Evolutionary conservation across 2,329 filamentous ascomycete species (phyloP).

Genomic region (Lecanicillium sp.): DNA sequence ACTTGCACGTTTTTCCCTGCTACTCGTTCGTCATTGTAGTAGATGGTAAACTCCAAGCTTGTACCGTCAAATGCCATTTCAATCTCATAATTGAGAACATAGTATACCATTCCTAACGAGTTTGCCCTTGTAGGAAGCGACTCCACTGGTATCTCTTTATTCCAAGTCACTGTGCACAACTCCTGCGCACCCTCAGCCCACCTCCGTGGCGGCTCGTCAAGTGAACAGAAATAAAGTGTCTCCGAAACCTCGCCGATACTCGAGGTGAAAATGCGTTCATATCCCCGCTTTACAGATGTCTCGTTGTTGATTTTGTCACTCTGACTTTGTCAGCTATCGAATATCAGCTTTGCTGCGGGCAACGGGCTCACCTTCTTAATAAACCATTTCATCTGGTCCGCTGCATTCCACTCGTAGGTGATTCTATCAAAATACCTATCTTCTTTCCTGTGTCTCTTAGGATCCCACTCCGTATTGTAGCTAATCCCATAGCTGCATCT

Average conservation of each 20-base stretch:
- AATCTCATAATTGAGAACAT: background rate
- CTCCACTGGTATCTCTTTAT: slow-evolving; percentile 1
- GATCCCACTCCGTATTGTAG: too few species aligned
- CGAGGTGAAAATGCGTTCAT: background rate
- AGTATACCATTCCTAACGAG: slow-evolving; percentile 4
- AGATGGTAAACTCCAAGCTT: slow-evolving; percentile 15
- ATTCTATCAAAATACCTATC: too few species aligned
- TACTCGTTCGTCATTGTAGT: slow-evolving; percentile 9
- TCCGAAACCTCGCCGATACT: slow-evolving; percentile 5
- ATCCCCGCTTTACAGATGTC: background rate
- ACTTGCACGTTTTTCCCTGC: slow-evolving; percentile 13
- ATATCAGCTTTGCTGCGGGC: slow-evolving; percentile 8
- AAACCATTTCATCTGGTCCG: slow-evolving; percentile 21
- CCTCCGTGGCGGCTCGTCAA: background rate
- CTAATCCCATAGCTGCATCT: too few species aligned
- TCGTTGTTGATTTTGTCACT: slow-evolving; percentile 9
- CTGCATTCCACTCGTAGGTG: slow-evolving; percentile 1
- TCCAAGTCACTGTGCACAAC: slow-evolving; percentile 16
- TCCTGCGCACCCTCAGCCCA: rapidly evolving
- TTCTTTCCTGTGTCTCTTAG: too few species aligned
- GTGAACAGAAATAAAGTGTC: slow-evolving; percentile 3
- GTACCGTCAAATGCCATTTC: slow-evolving; percentile 15
- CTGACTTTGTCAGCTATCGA: slow-evolving; percentile 1
- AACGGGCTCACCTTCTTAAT: slow-evolving; percentile 6
- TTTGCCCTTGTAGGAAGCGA: slow-evolving; percentile 12